A percentile compares a stretch with the other conserved stretches of the same genome.
Conservation (phyloP, 2,329 filamentous ascomycete genomes). For the Ramularia collo-cygni region DNA sequence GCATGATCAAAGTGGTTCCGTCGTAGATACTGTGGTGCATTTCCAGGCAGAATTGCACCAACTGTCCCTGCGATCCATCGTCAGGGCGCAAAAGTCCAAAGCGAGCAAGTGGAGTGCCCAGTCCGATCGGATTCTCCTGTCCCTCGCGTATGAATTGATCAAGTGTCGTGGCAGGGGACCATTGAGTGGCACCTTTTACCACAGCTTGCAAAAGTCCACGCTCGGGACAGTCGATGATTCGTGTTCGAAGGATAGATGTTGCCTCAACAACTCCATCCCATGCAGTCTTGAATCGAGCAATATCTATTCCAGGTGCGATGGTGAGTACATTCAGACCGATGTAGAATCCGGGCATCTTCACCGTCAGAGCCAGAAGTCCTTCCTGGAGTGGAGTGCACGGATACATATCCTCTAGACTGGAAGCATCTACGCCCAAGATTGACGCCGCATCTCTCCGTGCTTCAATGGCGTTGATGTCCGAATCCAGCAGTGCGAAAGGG, state of each 20-base stretch:
- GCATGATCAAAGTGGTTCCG: constrained; percentile 32
- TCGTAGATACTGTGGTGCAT: constrained; percentile 38
- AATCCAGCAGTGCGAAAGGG: constrained; percentile 5
- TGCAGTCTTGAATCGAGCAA: constrained; percentile 29
- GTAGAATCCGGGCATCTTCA: constrained; percentile 47
- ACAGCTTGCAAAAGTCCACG: constrained; percentile 13
- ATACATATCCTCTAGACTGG: constrained; percentile 45
- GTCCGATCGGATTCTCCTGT: constrained; percentile 31
- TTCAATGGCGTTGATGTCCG: neutral
- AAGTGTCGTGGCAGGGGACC: constrained; percentile 25
- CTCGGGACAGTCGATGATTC: constrained; percentile 10
- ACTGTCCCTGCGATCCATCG: constrained; percentile 24
- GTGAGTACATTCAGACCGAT: constrained; percentile 37
- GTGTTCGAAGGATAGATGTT: constrained; percentile 35
- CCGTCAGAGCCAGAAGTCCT: constrained; percentile 45
- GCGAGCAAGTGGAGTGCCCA: constrained; percentile 34
- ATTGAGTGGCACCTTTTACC: constrained; percentile 27
- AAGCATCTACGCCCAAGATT: constrained; percentile 7
- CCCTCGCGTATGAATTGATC: constrained; percentile 31
- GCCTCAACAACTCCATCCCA: constrained; percentile 31
- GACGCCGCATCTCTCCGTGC: constrained; percentile 1
- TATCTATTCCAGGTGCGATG: constrained; percentile 20
- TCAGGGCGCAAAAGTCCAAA: constrained; percentile 26
- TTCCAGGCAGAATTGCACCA: constrained; percentile 1
- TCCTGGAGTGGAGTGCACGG: constrained; percentile 29